Percentiles rank a stretch among this genome's conserved stretches.
Conservation (phyloP, 352 stramenopile genomes). For the Stramenopiles sp. region DNA sequence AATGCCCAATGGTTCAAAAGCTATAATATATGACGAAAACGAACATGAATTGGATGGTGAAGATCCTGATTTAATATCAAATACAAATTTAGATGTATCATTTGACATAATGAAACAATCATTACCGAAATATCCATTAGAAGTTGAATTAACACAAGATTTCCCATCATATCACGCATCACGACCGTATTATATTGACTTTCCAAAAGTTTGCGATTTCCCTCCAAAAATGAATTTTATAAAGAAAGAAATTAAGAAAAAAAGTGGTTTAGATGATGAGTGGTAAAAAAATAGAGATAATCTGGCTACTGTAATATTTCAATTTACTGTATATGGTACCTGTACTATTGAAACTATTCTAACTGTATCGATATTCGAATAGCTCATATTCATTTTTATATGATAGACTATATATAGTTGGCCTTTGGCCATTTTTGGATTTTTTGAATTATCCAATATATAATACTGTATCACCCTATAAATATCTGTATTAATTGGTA, state of each 20-base stretch:
- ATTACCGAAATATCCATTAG: background rate
- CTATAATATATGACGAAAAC: background rate
- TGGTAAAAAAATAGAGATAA: too few relatives aligned
- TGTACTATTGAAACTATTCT: too few relatives aligned
- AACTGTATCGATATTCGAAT: too few relatives aligned
- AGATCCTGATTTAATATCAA: background rate
- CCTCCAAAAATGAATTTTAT: background rate
- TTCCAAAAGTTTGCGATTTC: background rate
- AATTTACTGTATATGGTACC: too few relatives aligned
- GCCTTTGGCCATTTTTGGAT: too few relatives aligned
- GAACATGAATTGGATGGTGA: background rate
- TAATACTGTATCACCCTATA: too few relatives aligned
- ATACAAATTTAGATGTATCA: background rate
- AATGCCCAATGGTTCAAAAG: background rate
- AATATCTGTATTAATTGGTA: too few relatives aligned
- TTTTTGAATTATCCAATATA: too few relatives aligned
- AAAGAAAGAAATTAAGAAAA: background rate
- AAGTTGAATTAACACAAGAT: background rate
- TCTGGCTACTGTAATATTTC: too few relatives aligned
- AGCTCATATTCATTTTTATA: too few relatives aligned
- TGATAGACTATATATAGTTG: too few relatives aligned
- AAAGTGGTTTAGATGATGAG: too few relatives aligned
- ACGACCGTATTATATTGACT: background rate
- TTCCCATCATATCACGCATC: background rate
- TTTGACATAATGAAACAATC: background rate